Conservation (phyloP, 1,139 yeast genomes). For the Zygosaccharomyces sapae region DNA sequence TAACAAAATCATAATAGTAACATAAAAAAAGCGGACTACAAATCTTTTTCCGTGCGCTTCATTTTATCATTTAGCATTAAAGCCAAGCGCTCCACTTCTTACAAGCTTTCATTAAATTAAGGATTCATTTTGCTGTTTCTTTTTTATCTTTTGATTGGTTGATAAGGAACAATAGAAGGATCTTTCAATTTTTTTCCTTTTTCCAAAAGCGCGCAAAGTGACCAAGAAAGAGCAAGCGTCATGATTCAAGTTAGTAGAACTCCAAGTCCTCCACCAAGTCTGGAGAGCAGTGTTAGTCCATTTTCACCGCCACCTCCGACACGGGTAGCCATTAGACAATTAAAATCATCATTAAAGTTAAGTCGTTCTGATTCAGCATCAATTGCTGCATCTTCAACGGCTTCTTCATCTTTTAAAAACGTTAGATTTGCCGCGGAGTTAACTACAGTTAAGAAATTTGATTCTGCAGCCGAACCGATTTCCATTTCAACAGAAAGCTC, state of each 20-base stretch:
- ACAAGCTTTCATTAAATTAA: too few relatives aligned
- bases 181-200: not conserved
- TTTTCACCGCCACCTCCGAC: too few relatives aligned
- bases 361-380: constrained; percentile 22
- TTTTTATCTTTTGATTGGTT: not conserved
- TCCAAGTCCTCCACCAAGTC: constrained; percentile 1
- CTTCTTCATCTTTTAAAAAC: constrained; percentile 25
- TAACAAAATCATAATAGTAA: too few relatives aligned
- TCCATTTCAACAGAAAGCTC: constrained; percentile 33
- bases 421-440: constrained; percentile 36
- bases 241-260: constrained; percentile 2
- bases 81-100: too few relatives aligned
- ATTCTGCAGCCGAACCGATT: constrained; percentile 30
- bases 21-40: too few relatives aligned
- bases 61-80: too few relatives aligned
- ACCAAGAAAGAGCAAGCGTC: not conserved
- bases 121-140: not conserved
- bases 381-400: constrained; percentile 16
- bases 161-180: not conserved
- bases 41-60: too few relatives aligned
- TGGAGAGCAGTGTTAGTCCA: constrained; percentile 2
- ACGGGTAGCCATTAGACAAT: constrained; percentile 12
- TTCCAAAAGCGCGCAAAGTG: not conserved
- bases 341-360: constrained; percentile 30
- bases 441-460: constrained; percentile 33